Conservation (phyloP, 208 protist genomes). For the Borovskyia barvae region DNA sequence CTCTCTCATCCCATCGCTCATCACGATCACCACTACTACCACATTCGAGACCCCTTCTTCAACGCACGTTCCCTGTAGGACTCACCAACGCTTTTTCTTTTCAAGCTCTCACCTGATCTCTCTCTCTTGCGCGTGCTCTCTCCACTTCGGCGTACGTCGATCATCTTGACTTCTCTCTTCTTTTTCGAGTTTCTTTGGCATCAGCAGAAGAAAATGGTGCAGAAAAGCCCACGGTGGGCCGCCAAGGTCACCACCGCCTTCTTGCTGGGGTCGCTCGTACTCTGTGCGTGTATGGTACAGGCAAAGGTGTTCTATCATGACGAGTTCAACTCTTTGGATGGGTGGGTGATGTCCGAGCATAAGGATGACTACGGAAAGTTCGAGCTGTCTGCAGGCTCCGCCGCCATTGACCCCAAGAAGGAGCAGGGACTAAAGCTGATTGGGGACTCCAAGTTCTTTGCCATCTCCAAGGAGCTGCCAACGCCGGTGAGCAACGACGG, state of each 20-base stretch:
- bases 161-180: not conserved
- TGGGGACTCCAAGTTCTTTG: slow-evolving; percentile 89
- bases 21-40: too few relatives aligned
- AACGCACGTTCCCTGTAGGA: too few relatives aligned
- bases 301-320: slow-evolving; percentile 73
- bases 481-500: slow-evolving; percentile 75
- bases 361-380: slow-evolving; percentile 63
- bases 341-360: slow-evolving; percentile 61
- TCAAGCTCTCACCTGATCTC: too few relatives aligned
- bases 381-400: slow-evolving; percentile 43
- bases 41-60: too few relatives aligned
- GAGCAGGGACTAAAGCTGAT: slow-evolving; percentile 85
- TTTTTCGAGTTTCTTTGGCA: not conserved
- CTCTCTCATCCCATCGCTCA: not conserved
- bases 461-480: slow-evolving; percentile 73
- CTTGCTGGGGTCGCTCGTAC: slow-evolving; percentile 23
- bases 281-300: slow-evolving; percentile 23
- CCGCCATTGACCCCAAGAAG: slow-evolving; percentile 59
- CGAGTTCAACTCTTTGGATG: slow-evolving; percentile 58
- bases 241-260: too few relatives aligned
- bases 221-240: slow-evolving; percentile 5
- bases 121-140: not conserved
- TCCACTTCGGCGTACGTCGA: not conserved
- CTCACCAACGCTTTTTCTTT: slow-evolving; percentile 9
- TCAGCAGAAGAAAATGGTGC: not conserved